Base-by-base conservation (phyloP, 2,329 filamentous ascomycete genomes). In the Hawksworthiomyces lignivorus region DNA sequence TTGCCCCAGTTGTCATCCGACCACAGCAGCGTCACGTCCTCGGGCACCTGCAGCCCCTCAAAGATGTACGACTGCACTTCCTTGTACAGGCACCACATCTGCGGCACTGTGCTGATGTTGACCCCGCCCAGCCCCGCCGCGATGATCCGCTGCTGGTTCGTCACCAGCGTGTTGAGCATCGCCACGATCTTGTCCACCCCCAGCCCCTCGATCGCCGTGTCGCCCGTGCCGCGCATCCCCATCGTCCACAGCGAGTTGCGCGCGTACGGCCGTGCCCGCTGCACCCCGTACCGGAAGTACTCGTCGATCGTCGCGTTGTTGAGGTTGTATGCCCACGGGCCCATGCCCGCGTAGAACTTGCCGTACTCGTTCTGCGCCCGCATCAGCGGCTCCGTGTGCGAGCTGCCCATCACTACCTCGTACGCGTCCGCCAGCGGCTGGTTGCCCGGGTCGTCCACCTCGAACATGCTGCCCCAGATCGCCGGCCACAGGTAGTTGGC, bases 401-500 rank as follows among this genome's bases (percentile, higher is more conserved):
- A 83, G 7, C 78, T 82, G 4, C 81, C 81, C 56, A 87, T 75
- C 1, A 87, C 81, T 43, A 87, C 75, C 30, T 79, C 82, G 55
- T 78, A 87, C n/a, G 80, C 80, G 51, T 87, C 80, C 0, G 82
- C 80, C 5, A 84, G 68, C 0, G 78, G 75, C 54, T 84, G 80
- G 50, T 80, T 87, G 22, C 70, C 67, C 3, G 74, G 67, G 54
- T 87, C 83, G 47, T 87, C 84, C 2, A 84, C 72, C 54, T 80
- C 77, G 53, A 87, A 84, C 70, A 85, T 84, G 48, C 71, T 74
- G 6, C 71, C 74, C 84, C 82, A 87, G 26, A 61, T 44, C 7
- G 59, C 49, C 56, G 83, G 84, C 83, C 84, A 87, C 37, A 87
- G 64, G 53, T 86, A 87, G 58, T 87, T 87, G 14, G 82, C 82